Percentiles rank a stretch among this genome's conserved stretches.
phyloP scores from a whole-genome alignment of 441 rosid species.

The Francoa sonchifolia region DNA sequence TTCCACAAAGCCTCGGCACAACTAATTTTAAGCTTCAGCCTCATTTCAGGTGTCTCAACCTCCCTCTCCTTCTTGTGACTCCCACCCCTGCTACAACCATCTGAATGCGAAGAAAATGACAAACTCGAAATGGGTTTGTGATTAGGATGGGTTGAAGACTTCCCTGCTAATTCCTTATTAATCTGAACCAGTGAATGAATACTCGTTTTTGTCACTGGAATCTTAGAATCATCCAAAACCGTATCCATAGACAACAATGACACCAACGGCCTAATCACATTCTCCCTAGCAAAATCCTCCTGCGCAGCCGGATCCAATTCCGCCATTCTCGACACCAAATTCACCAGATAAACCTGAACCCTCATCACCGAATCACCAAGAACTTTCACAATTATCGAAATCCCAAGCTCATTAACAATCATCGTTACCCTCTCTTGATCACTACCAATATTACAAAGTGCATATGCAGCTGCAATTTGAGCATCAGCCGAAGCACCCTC shows the following conservation, averaged over 20 bases:
- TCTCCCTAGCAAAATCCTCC: conserved; percentile 44
- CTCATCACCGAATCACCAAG: conserved; percentile 31
- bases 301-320: conserved; percentile 27
- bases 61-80: conserved; percentile 38
- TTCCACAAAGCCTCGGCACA: conserved; percentile 46
- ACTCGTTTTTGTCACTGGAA: conserved; percentile 20
- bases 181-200: conserved; percentile 44
- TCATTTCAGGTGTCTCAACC: conserved; percentile 26
- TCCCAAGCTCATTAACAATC: conserved; percentile 26
- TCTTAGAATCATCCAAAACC: conserved; percentile 22
- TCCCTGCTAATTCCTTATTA: conserved; percentile 29
- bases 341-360: conserved; percentile 32
- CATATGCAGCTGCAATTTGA: conserved; percentile 36
- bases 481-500: conserved; percentile 37
- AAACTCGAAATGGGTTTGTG: conserved; percentile 11
- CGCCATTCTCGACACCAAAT: conserved; percentile 43
- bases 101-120: conserved; percentile 14
- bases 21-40: conserved; percentile 26
- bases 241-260: conserved; percentile 38
- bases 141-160: not conserved
- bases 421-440: conserved; percentile 27
- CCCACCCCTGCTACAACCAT: conserved; percentile 31
- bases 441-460: conserved; percentile 27
- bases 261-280: conserved; percentile 39
- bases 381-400: conserved; percentile 34